phyloP scores from a whole-genome alignment of 2,329 filamentous ascomycete species.

The Plectosphaerella cucumerina region DNA sequence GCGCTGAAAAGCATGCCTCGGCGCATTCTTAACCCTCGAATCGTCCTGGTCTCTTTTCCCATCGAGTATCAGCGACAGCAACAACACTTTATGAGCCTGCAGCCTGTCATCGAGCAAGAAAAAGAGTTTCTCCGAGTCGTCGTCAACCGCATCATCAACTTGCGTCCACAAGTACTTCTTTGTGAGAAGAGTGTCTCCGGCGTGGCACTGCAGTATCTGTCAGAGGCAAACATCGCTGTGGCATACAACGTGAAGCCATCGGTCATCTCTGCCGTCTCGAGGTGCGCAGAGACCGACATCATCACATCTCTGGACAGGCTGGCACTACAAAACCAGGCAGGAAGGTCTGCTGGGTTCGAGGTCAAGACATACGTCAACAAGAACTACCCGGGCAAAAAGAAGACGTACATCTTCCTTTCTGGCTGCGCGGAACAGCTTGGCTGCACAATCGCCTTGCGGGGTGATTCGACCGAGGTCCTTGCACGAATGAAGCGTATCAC shows the following conservation, averaged over 20 bases:
- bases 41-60: conserved; percentile 89
- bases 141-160: conserved; percentile 82
- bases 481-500: conserved; percentile 85
- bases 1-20: conserved; percentile 95
- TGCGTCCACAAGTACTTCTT: conserved; percentile 82
- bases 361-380: conserved; percentile 92
- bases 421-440: conserved; percentile 86
- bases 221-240: conserved; percentile 85
- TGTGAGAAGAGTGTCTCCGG: conserved; percentile 92
- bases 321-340: conserved; percentile 70
- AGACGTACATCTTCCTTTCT: conserved; percentile 93
- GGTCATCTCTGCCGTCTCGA: conserved; percentile 89
- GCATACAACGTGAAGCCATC: conserved; percentile 96
- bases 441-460: conserved; percentile 89
- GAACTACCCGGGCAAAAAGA: conserved; percentile 68
- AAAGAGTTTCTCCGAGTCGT: conserved; percentile 89
- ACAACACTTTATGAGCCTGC: conserved; percentile 95
- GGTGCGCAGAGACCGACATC: conserved; percentile 86
- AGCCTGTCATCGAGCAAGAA: conserved; percentile 95
- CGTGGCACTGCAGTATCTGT: conserved; percentile 80
- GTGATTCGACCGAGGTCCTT: conserved; percentile 67
- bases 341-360: conserved; percentile 82
- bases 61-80: conserved; percentile 91
- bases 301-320: conserved; percentile 96
- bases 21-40: conserved; percentile 76